Base-by-base conservation (phyloP, 2,329 filamentous ascomycete species). In the Fusarium sp. region DNA sequence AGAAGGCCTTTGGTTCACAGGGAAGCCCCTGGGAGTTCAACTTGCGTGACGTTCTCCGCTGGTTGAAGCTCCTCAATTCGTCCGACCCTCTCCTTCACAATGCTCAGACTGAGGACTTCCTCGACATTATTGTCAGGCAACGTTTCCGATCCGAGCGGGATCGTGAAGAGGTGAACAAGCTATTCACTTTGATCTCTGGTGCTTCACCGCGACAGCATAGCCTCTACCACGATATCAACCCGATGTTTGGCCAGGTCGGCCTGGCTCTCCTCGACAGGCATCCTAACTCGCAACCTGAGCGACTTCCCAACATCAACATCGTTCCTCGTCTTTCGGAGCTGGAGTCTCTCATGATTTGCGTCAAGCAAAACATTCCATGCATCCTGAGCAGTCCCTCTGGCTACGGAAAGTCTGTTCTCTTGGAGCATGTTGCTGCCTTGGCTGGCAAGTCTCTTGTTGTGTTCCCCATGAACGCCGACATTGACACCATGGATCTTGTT, bases 401-500 rank as follows among this genome's bases (percentile, higher is more conserved):
- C 0, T 91, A 89, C 69, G 96, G 96, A 27, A 99, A 99, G 79
- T 95, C 93, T 1, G 87, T 88, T 5, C 84, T 97, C 5, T 82
- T 99, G 13, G 86, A 90, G 64, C 90, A 95, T 68, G 84, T 97
- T 27, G 94, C 96, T n/a, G 90, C 91, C 11, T 81, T 91, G 23
- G 88, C 88, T 42, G 96, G 96, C 23, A 91, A 91, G 60, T 84
- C 89, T 1, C 82, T 98, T 4, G 87, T 94, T 31, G 91, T 93
- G 14, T 92, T 98, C 73, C 90, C 94, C 0, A 89, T 99, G 81
- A 99, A 97, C 76, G 91, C 94, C 6, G 96, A 99, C 74, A 92
- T 97, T 46, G 96, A 99, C 78, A 94, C 95, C 1, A 97, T 97
- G 89, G 96, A 99, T 79, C 87, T 99, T 61, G 93, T 99, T 61